phyloP scores from a whole-genome alignment of 139 green algal species.

The Nannochloris sp. region DNA sequence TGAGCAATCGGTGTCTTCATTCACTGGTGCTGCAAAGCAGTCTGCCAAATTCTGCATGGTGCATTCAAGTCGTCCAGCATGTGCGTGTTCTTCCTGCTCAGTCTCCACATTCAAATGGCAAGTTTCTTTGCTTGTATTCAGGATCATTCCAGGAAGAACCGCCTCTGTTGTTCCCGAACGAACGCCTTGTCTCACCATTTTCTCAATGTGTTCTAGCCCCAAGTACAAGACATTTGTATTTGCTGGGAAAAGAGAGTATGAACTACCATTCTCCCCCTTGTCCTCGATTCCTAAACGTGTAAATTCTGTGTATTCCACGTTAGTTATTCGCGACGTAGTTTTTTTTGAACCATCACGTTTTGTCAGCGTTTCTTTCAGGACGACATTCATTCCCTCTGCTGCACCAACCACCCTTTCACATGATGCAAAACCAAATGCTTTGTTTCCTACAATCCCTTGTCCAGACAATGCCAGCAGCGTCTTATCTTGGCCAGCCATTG shows the following conservation, averaged over 20 bases:
- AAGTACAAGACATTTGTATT: constrained; percentile 99
- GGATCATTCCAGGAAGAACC: constrained; percentile 88
- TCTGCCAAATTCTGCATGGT: constrained; percentile 96
- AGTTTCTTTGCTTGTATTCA: constrained; percentile 78
- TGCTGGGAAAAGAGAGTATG: constrained; percentile 69
- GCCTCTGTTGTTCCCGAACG: constrained; percentile 31
- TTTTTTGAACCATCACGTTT: not conserved
- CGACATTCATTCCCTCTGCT: constrained; percentile 93
- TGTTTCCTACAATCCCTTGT: constrained; percentile 37
- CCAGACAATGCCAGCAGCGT: constrained; percentile 91
- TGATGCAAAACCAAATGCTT: constrained; percentile 89
- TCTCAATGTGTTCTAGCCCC: constrained; percentile 48
- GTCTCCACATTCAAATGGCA: constrained; percentile 4
- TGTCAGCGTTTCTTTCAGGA: constrained; percentile 43
- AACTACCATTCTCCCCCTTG: constrained; percentile 30
- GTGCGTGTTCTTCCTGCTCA: constrained; percentile 25
- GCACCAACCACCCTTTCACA: constrained; percentile 87
- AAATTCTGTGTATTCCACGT: constrained; percentile 99
- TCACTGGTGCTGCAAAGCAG: constrained; percentile 36
- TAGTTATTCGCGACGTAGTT: constrained; percentile 72
- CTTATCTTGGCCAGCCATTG: constrained; percentile 86
- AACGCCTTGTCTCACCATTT: constrained; percentile 37
- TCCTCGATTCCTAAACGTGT: constrained; percentile 78
- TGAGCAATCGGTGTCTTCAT: not conserved
- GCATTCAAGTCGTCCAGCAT: constrained; percentile 88